Evolutionary conservation across 345 rosid genomes (phyloP).

Genomic region (Eutrema yunnanense): DNA sequence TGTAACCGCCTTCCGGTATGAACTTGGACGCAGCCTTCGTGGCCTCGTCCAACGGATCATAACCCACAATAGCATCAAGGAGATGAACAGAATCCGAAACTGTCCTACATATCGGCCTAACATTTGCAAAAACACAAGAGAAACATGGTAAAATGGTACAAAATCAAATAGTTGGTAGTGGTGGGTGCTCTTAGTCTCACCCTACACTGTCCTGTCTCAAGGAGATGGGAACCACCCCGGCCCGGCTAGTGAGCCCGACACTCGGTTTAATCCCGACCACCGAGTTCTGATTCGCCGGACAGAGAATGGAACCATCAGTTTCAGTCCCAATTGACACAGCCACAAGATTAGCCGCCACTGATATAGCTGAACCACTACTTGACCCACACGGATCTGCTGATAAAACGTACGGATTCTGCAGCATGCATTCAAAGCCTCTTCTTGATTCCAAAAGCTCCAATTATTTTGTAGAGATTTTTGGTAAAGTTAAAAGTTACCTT

Average conservation of each 20-base stretch:
- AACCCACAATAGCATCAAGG: slow-evolving; percentile 56
- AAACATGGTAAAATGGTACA: neutral
- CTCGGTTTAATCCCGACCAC: slow-evolving; percentile 72
- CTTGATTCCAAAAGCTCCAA: neutral
- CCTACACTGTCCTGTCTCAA: slow-evolving; percentile 60
- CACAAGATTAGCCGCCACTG: slow-evolving; percentile 64
- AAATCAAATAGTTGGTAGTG: neutral
- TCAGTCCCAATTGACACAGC: slow-evolving; percentile 66
- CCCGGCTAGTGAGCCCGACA: slow-evolving; percentile 66
- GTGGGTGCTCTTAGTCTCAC: slow-evolving; percentile 28
- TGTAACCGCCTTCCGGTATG: slow-evolving; percentile 55
- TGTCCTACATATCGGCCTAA: slow-evolving; percentile 57
- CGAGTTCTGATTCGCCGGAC: slow-evolving; percentile 49
- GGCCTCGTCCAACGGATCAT: slow-evolving; percentile 45
- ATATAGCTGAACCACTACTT: slow-evolving; percentile 73
- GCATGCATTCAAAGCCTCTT: neutral
- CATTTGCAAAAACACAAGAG: neutral
- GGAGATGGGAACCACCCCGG: slow-evolving; percentile 61
- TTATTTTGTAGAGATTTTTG: no score
- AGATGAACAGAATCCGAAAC: slow-evolving; percentile 54
- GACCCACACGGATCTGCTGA: slow-evolving; percentile 61
- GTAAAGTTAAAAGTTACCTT: slow-evolving; percentile 31
- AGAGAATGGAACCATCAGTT: slow-evolving; percentile 64
- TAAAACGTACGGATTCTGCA: slow-evolving; percentile 68
- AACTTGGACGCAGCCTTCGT: slow-evolving; percentile 35